These are phyloP conservation scores for Trichodelitschia bisporula DNA, from an alignment of 495 filamentous ascomycete genomes.

Conservation along the genomic window DNA sequence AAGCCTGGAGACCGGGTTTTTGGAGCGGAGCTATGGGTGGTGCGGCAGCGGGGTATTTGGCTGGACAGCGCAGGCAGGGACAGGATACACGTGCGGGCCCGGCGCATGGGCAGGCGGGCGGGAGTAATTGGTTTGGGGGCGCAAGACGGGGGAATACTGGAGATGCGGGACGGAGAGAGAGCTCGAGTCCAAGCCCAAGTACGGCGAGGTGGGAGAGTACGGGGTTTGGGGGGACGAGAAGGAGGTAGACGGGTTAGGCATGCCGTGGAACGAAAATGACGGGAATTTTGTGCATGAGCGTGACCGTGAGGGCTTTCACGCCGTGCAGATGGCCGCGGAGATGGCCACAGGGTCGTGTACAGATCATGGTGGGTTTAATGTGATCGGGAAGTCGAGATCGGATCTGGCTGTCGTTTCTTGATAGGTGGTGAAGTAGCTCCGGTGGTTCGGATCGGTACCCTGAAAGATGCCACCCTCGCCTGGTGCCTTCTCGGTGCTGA, in stretches of 20 bases:
- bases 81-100: background rate
- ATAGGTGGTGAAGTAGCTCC: too few relatives aligned
- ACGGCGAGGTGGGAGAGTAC: slow-evolving; percentile 46
- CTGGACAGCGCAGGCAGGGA: slow-evolving; percentile 21
- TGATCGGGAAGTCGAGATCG: too few relatives aligned
- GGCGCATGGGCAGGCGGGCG: slow-evolving; percentile 1
- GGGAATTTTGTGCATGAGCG: too few relatives aligned
- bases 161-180: slow-evolving; percentile 2
- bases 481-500: too few relatives aligned
- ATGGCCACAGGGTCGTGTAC: too few relatives aligned
- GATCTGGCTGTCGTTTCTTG: too few relatives aligned
- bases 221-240: slow-evolving; percentile 70
- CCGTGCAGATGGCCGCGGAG: too few relatives aligned
- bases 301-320: too few relatives aligned
- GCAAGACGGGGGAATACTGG: slow-evolving; percentile 5
- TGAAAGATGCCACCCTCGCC: too few relatives aligned
- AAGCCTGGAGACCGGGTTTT: slow-evolving; percentile 65
- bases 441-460: too few relatives aligned
- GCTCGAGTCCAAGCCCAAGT: slow-evolving; percentile 14
- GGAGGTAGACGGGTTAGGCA: slow-evolving; percentile 31
- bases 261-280: too few relatives aligned
- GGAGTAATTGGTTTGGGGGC: slow-evolving; percentile 1
- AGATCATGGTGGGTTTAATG: too few relatives aligned
- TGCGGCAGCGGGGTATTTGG: slow-evolving; percentile 42
- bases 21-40: slow-evolving; percentile 58